These are phyloP conservation scores for Solanum piurae DNA, from an alignment of 257 asterid genomes.

Conservation along the genomic window DNA sequence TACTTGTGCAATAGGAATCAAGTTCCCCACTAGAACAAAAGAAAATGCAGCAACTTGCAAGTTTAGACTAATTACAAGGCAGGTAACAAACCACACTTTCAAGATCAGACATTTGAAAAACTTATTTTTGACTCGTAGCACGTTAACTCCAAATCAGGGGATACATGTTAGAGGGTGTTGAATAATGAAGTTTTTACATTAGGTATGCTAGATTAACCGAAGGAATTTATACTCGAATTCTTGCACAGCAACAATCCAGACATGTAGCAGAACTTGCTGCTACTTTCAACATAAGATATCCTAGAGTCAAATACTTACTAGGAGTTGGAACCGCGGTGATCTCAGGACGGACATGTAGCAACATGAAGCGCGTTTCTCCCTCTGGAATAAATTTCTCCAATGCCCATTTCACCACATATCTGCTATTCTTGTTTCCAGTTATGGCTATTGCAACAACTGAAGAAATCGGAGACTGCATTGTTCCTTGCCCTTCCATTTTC, in stretches of 20 bases:
- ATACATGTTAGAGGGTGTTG: not conserved
- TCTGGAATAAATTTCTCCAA: conserved; percentile 74
- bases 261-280: not conserved
- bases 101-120: no score
- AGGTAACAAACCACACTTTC: not conserved
- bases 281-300: not conserved
- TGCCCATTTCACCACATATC: conserved; percentile 64
- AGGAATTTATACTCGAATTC: not conserved
- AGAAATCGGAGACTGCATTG: conserved; percentile 17
- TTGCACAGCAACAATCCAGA: not conserved
- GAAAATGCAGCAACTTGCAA: not conserved
- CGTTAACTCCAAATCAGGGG: not conserved
- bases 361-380: conserved; percentile 39
- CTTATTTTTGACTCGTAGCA: not conserved
- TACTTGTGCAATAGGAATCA: conserved; percentile 58
- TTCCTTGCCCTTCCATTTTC: conserved; percentile 17
- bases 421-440: conserved; percentile 48
- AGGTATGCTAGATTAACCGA: no score
- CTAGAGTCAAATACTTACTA: conserved; percentile 34
- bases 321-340: conserved; percentile 63
- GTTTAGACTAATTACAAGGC: not conserved
- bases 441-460: conserved; percentile 49
- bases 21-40: conserved; percentile 62
- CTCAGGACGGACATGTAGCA: conserved; percentile 60
- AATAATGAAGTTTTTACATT: not conserved